Percentiles rank a stretch among this genome's conserved stretches.
Conservation (phyloP, 345 rosid species). For the Lepidium africanum region DNA sequence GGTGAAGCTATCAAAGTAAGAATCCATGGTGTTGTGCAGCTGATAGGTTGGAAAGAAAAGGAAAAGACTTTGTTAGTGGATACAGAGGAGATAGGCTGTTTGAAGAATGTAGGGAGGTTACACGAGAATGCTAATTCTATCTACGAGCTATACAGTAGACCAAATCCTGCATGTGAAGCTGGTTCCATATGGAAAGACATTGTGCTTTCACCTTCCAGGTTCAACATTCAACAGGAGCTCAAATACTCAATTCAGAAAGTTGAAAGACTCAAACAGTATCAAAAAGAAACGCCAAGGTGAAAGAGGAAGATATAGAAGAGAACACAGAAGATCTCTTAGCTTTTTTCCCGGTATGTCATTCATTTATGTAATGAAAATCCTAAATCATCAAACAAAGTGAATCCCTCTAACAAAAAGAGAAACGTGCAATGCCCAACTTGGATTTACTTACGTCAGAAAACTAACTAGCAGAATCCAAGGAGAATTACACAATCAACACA, state of each 20-base stretch:
- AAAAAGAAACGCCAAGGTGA: slow-evolving; percentile 16
- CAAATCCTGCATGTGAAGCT: slow-evolving; percentile 59
- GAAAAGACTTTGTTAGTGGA: slow-evolving; percentile 85
- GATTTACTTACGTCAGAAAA: background rate
- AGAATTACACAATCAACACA: background rate
- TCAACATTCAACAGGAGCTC: slow-evolving; percentile 71
- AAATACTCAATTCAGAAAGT: slow-evolving; percentile 68
- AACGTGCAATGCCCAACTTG: background rate
- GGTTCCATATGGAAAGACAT: slow-evolving; percentile 98
- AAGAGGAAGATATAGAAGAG: background rate
- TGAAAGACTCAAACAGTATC: slow-evolving; percentile 37
- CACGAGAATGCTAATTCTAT: slow-evolving; percentile 81
- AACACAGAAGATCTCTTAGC: background rate
- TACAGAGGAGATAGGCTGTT: slow-evolving; percentile 73
- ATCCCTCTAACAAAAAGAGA: background rate
- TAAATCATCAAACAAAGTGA: background rate
- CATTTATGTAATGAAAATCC: slow-evolving; percentile 14
- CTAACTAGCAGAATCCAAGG: background rate
- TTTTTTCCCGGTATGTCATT: slow-evolving; percentile 21
- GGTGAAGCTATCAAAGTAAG: background rate
- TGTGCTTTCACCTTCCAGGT: slow-evolving; percentile 78
- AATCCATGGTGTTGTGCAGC: slow-evolving; percentile 34
- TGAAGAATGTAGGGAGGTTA: slow-evolving; percentile 57
- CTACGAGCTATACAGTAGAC: slow-evolving; percentile 58
- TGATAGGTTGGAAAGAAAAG: slow-evolving; percentile 97